Evolutionary conservation across 2,329 filamentous ascomycete genomes (phyloP).

Genomic region (Cryphonectria parasitica): DNA sequence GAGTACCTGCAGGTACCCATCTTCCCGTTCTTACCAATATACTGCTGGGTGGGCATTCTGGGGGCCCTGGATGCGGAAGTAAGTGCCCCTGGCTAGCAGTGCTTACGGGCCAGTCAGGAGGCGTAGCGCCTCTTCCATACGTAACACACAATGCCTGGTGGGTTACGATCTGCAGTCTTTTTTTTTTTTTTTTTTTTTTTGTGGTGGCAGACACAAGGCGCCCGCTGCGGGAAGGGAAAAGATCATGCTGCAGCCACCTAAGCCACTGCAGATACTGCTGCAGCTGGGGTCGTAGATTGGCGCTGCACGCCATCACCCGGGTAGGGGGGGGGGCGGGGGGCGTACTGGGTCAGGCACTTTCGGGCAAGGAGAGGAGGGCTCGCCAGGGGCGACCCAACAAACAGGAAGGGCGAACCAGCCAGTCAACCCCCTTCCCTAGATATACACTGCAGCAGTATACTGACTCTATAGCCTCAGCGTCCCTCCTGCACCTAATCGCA

Average conservation of each 20-base stretch:
- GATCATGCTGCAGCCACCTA: background rate
- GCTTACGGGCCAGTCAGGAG: background rate
- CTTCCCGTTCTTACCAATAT: background rate
- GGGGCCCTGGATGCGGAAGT: background rate
- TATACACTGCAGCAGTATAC: no score
- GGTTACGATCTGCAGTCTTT: background rate
- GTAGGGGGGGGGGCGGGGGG: background rate
- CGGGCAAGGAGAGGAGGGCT: no score
- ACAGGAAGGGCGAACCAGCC: no score
- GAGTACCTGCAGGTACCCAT: background rate
- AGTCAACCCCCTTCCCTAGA: no score
- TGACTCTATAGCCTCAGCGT: no score
- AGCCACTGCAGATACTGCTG: background rate
- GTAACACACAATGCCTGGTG: background rate
- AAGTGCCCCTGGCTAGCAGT: slow-evolving; percentile 4
- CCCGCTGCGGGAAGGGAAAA: background rate
- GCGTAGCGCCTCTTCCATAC: background rate
- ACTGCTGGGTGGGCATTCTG: background rate
- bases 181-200: no score
- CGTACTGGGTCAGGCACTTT: no score
- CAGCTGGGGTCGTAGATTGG: background rate
- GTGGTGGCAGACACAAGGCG: no score
- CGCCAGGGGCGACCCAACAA: background rate
- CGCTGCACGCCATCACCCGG: slow-evolving; percentile 1
- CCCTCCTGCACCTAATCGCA: no score